Conservation (phyloP, 176 grass and related monocot genomes). For the Bothriochloa decipiens region DNA sequence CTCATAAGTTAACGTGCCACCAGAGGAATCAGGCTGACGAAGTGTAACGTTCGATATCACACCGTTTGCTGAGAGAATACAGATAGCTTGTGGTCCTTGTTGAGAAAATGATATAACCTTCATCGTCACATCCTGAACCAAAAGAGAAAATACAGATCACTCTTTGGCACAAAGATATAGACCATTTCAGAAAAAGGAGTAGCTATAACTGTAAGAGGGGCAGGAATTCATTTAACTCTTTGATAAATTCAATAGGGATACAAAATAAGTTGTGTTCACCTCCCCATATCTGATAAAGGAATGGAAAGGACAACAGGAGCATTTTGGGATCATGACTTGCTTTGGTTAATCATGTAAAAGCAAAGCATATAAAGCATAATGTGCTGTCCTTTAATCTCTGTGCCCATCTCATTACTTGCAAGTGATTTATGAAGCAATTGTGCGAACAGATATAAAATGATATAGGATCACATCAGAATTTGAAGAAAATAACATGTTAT, state of each 20-base stretch:
- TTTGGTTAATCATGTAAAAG: background rate
- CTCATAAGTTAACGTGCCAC: conserved; percentile 96
- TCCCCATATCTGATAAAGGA: too few relatives aligned
- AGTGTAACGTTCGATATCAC: conserved; percentile 91
- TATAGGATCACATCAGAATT: background rate
- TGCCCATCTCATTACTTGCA: background rate
- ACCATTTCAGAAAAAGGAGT: background rate
- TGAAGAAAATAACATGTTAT: background rate
- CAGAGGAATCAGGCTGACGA: conserved; percentile 88
- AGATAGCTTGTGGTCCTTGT: conserved; percentile 82
- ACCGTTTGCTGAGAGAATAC: conserved; percentile 89
- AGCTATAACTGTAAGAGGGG: background rate
- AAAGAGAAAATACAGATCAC: conserved; percentile 20
- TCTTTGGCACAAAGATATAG: background rate
- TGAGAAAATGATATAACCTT: conserved; percentile 96
- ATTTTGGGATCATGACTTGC: background rate
- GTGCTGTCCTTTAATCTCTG: background rate
- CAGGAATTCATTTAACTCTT: background rate
- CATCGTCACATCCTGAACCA: conserved; percentile 82
- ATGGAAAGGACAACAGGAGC: too few relatives aligned
- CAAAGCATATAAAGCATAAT: background rate
- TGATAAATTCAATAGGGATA: too few relatives aligned
- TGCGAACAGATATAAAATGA: conserved; percentile 19
- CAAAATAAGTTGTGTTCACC: too few relatives aligned
- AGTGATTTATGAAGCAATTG: background rate